These are phyloP conservation scores for Nicotiana rustica DNA, from an alignment of 305 asterid species.

Conservation along the genomic window DNA sequence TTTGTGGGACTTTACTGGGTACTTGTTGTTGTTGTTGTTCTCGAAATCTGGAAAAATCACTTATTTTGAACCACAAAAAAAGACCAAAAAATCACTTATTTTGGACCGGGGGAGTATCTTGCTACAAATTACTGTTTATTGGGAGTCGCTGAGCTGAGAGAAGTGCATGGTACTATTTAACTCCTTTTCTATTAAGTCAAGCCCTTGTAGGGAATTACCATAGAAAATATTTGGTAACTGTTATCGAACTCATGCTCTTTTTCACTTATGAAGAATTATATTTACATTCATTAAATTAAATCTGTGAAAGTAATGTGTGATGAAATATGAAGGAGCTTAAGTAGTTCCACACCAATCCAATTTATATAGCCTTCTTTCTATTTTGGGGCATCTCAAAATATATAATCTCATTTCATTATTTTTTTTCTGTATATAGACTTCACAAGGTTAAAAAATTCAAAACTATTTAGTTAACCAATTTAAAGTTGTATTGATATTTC, in stretches of 20 bases:
- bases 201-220: constrained; percentile 21
- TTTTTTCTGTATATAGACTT: neutral
- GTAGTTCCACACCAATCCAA: neutral
- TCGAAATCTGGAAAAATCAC: no score
- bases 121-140: constrained; percentile 22
- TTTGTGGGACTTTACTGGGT: no score
- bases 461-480: neutral
- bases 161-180: neutral
- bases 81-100: no score
- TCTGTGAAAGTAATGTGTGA: neutral
- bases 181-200: neutral
- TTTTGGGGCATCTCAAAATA: neutral
- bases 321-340: constrained; percentile 7
- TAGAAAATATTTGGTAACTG: neutral
- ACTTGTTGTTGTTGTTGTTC: no score
- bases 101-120: neutral
- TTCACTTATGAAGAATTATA: constrained; percentile 7
- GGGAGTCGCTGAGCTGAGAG: neutral
- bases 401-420: neutral
- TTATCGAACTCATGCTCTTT: neutral
- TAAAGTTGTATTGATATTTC: neutral
- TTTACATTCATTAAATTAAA: constrained; percentile 3
- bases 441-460: neutral
- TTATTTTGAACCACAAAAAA: no score
- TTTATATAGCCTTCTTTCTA: neutral